Percentiles rank a stretch among this genome's conserved stretches.
phyloP scores from a whole-genome alignment of 331 rosid genomes.

The Pyrus hybrid region DNA sequence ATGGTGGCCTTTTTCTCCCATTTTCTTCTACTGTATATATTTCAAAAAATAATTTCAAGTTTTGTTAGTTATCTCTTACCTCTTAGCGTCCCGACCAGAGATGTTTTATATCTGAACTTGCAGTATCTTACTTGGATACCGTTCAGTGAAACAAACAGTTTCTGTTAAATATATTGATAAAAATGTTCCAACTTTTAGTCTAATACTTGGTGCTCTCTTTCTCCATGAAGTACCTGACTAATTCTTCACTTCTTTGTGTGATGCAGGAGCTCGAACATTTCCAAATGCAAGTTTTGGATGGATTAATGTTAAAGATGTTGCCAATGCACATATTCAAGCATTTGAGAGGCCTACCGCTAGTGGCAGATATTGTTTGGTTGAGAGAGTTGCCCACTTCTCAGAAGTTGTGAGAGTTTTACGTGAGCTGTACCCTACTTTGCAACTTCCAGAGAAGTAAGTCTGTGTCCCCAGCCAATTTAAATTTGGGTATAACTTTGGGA shows the following conservation, averaged over 20 bases:
- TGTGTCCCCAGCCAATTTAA: background rate
- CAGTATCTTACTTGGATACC: background rate
- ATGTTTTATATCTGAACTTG: background rate
- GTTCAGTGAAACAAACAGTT: background rate
- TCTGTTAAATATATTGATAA: background rate
- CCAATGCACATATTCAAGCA: conserved; percentile 58
- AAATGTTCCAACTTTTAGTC: background rate
- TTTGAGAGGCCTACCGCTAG: conserved; percentile 63
- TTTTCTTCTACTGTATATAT: background rate
- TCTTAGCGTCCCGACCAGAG: background rate
- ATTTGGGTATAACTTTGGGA: background rate
- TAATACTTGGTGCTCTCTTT: background rate
- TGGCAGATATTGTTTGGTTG: conserved; percentile 60
- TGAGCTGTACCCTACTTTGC: conserved; percentile 42
- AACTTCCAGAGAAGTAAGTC: conserved; percentile 53
- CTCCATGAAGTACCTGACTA: background rate
- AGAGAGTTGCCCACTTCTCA: conserved; percentile 39
- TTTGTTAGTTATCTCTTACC: background rate
- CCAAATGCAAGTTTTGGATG: conserved; percentile 45
- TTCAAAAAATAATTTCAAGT: background rate
- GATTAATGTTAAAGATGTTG: conserved; percentile 69
- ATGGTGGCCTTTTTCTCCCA: background rate
- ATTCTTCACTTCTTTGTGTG: background rate
- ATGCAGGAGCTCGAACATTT: conserved; percentile 46
- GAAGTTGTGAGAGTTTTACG: conserved; percentile 39